Conservation (phyloP, 352 stramenopile species). For the Aphanomyces astaci region DNA sequence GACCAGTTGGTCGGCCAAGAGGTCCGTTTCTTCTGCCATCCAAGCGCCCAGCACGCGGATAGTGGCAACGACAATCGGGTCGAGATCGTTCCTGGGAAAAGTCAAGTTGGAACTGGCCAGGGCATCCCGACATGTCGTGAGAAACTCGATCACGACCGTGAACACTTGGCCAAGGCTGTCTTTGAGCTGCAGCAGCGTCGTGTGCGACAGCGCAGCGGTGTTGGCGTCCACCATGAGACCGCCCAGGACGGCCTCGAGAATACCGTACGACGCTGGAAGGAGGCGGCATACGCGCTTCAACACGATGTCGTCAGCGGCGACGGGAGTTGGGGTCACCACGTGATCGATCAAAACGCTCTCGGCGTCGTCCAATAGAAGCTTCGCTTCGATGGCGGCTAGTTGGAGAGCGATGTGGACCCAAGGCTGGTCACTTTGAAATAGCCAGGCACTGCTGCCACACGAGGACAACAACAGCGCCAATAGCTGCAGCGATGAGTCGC, state of each 20-base stretch:
- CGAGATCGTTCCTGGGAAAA: slow-evolving; percentile 52
- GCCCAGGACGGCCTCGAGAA: slow-evolving; percentile 63
- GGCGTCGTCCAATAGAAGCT: slow-evolving; percentile 79
- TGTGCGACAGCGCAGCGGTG: slow-evolving; percentile 41
- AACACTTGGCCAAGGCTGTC: slow-evolving; percentile 60
- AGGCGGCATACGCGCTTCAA: slow-evolving; percentile 47
- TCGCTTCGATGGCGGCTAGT: slow-evolving; percentile 28
- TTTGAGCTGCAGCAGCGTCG: slow-evolving; percentile 68
- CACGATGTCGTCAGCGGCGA: slow-evolving; percentile 29
- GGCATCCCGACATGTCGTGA: slow-evolving; percentile 59
- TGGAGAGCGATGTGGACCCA: background rate
- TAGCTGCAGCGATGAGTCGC: slow-evolving; percentile 4
- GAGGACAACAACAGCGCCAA: background rate
- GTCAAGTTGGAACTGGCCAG: slow-evolving; percentile 37
- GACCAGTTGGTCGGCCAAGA: slow-evolving; percentile 53
- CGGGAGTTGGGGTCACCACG: slow-evolving; percentile 38
- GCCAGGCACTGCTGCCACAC: background rate
- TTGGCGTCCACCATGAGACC: slow-evolving; percentile 48
- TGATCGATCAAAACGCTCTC: slow-evolving; percentile 60
- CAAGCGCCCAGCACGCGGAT: slow-evolving; percentile 67
- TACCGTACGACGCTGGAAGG: slow-evolving; percentile 67
- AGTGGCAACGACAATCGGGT: slow-evolving; percentile 70
- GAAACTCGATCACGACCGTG: slow-evolving; percentile 55
- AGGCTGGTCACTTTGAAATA: background rate
- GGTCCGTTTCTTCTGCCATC: slow-evolving; percentile 78